Base-by-base conservation (phyloP, 2,329 filamentous ascomycete genomes). In the Blastomyces silverae region DNA sequence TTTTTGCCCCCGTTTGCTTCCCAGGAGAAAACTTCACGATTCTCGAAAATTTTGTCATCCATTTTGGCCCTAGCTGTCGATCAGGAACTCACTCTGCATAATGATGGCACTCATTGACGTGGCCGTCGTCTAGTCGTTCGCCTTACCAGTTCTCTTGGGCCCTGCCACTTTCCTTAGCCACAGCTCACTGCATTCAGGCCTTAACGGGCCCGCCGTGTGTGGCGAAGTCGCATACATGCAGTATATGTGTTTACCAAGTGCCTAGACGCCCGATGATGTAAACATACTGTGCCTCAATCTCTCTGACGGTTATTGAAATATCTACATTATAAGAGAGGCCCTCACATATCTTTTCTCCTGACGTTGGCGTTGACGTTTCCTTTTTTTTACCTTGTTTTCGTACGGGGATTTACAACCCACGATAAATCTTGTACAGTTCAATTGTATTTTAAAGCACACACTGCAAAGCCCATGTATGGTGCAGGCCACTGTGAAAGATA, bases 91-190 rank as follows among this genome's bases (percentile, higher is more conserved):
- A 10, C 17, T 50, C 44, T 61, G 59, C 59, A 61, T 61, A 37
- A 61, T 61, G 59, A 61, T 50, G 59, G 25, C 44, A 50, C 31
- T n/a, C 44, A 52, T 61, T 76, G 75, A 76, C 74, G 74, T 76
- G 75, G 68, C 70, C 68, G 64, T 70, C 68, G 25, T 56, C 34
- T 13, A 58, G 62, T 61, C 25, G 56, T 50, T 61, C 28, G 58
- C 58, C 58, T 61, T 61, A 34, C 42, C 39, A n/a, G 0, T 11
- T 61, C 22, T 25, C 25, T 34, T 48, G 58, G 58, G 10, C 58
- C 58, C 58, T 61, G 44, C 58, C 58, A 61, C 58, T 15, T 62
- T 31, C 20, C 37, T 61, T 63, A 65, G 64, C 64, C 64, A 65
- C 64, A 65, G 17, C 59, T 46, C 50, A 22, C 63, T 57, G 50